phyloP scores from a whole-genome alignment of 257 asterid genomes.

The Echium plantagineum region DNA sequence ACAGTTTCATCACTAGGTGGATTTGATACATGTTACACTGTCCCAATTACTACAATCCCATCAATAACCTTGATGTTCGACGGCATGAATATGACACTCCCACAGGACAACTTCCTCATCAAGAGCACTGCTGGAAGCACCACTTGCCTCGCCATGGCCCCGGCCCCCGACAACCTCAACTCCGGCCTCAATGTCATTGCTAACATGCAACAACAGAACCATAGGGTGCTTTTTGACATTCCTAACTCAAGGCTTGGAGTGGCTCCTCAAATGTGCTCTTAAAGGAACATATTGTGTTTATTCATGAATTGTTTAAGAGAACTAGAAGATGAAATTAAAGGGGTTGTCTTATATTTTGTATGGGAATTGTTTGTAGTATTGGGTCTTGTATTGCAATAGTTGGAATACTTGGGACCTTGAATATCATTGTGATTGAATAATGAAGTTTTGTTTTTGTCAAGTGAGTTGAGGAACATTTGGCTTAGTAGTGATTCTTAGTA shows the following conservation, averaged over 20 bases:
- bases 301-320: neutral
- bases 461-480: too few species aligned
- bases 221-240: conserved; percentile 58
- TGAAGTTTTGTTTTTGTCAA: too few species aligned
- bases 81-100: conserved; percentile 75
- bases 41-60: conserved; percentile 41
- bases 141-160: conserved; percentile 78
- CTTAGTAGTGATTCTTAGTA: neutral
- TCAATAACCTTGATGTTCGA: conserved; percentile 61
- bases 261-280: conserved; percentile 47
- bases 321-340: too few species aligned
- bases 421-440: too few species aligned
- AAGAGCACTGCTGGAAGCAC: conserved; percentile 51
- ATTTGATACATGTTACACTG: conserved; percentile 86
- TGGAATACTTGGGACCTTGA: too few species aligned
- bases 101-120: conserved; percentile 73
- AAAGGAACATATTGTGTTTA: neutral
- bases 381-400: too few species aligned
- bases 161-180: conserved; percentile 50
- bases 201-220: conserved; percentile 80
- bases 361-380: too few species aligned
- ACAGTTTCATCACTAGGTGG: conserved; percentile 64
- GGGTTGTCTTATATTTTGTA: too few species aligned
- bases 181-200: conserved; percentile 79
- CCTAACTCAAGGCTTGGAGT: conserved; percentile 64